Conservation (phyloP, 352 stramenopile genomes). For the Phytophthora pisi region DNA sequence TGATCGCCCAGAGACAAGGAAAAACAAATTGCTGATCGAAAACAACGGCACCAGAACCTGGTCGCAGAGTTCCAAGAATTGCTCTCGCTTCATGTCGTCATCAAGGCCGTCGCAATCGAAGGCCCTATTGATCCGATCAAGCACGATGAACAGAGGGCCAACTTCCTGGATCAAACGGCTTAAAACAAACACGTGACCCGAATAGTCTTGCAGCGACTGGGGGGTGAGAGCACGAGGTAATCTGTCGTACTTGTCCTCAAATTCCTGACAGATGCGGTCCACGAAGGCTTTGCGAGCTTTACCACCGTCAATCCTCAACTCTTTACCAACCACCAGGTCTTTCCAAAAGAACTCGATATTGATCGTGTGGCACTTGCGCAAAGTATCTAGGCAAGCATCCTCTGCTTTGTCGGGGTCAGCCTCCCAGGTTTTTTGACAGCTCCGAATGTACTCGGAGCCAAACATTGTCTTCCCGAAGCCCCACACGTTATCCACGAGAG, state of each 20-base stretch:
- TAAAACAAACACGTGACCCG: no score
- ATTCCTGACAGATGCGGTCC: no score
- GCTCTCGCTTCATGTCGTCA: neutral
- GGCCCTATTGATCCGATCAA: slow-evolving; percentile 18
- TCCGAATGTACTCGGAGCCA: slow-evolving; percentile 11
- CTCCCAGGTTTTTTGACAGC: neutral
- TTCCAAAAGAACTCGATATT: neutral
- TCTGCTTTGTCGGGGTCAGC: no score
- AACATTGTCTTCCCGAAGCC: slow-evolving; percentile 18
- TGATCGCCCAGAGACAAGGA: slow-evolving; percentile 22
- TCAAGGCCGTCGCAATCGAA: neutral
- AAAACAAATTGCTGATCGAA: slow-evolving; percentile 18
- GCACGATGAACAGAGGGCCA: slow-evolving; percentile 29
- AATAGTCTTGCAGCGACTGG: no score
- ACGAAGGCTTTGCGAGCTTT: no score
- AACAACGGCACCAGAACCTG: neutral
- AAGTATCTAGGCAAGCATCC: neutral
- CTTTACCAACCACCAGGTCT: no score
- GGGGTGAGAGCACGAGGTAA: no score
- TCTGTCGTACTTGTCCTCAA: no score
- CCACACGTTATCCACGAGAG: slow-evolving; percentile 13
- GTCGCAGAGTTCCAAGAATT: slow-evolving; percentile 1
- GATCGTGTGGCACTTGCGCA: slow-evolving; percentile 20
- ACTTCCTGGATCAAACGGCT: slow-evolving; percentile 13
- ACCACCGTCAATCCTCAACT: no score